Evolutionary conservation across 202 grass and related monocot species (phyloP), one percentile per base, ranked within the genome.

Genomic region (Alloteropsis angusta): DNA sequence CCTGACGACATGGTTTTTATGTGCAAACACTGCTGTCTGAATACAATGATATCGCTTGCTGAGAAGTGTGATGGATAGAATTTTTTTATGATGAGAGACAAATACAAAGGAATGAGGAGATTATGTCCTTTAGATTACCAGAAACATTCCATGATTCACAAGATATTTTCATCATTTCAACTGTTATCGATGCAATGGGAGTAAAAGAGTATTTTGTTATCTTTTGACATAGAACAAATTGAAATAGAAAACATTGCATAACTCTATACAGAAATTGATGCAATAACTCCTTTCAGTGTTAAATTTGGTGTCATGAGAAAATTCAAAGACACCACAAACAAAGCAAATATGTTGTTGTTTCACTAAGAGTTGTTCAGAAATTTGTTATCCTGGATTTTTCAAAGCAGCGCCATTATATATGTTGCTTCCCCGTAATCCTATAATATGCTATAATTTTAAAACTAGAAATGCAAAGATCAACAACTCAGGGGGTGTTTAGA

Each of bases 41-140:
- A 81, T 62, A 81, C 38, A 70, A 81, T 45, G 64, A 47, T 71
- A 68, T 19, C 26, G 71, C 65, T 42, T 17, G 7, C 32, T 15
- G 12, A 71, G 18, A 57, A 65, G 30, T 18, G 32, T 21, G 18
- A 15, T 65, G 64, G 11, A 56, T 5, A 68, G 43, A 34, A 14
- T 65, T 21, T 47, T 47, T 18, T 57, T 71, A 75, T 28, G 28
- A 75, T 28, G 43, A 61, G 42, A 18, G 9, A 76, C 80, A 42
- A 54, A 68, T 5, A 58, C 1, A 23, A 81, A 72, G 55, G 34
- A 77, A 81, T 12, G 30, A 72, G 28, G 19, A 75, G 35, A 50
- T 61, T 37, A 75, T 70, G 53, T 42, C 28, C 59, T 38, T 11
- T 25, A 80, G 65, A 44, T 30, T 30, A 85, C 37, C 60, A 47